Conservation (phyloP, 2,329 filamentous ascomycete species). For the Fusarium marasasianum region DNA sequence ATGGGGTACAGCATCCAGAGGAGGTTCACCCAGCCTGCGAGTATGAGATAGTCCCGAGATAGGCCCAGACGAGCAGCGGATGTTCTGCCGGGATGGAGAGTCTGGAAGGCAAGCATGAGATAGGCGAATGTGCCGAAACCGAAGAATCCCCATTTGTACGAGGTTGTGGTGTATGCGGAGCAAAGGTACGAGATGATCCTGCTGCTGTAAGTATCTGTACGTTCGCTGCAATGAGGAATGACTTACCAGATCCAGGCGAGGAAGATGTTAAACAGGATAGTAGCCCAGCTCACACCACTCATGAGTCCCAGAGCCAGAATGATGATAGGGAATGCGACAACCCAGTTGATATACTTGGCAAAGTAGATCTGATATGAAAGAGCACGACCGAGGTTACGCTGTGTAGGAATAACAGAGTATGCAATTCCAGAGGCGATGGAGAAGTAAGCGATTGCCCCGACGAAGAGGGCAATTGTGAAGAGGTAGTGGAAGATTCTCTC, state of each 20-base stretch:
- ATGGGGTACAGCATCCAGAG: constrained; percentile 66
- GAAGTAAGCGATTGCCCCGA: constrained; percentile 61
- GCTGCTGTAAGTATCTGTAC: background rate
- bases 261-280: constrained; percentile 60
- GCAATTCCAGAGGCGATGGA: constrained; percentile 62
- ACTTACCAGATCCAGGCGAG: constrained; percentile 59
- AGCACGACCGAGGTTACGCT: constrained; percentile 28
- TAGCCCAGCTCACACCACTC: constrained; percentile 65
- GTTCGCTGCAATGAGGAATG: too few relatives aligned
- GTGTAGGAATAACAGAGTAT: constrained; percentile 52
- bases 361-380: constrained; percentile 62
- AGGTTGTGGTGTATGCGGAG: constrained; percentile 57
- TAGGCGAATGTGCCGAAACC: constrained; percentile 62
- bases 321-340: constrained; percentile 58
- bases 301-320: constrained; percentile 59
- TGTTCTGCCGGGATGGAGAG: constrained; percentile 50
- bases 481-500: constrained; percentile 68
- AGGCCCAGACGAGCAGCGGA: constrained; percentile 55
- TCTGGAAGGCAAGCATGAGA: constrained; percentile 55
- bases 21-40: constrained; percentile 60
- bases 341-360: constrained; percentile 65
- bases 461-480: constrained; percentile 59
- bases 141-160: constrained; percentile 69
- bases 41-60: constrained; percentile 54
- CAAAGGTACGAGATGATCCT: constrained; percentile 59